phyloP scores from a whole-genome alignment of 345 rosid species.

The Melastoma malabathricum region DNA sequence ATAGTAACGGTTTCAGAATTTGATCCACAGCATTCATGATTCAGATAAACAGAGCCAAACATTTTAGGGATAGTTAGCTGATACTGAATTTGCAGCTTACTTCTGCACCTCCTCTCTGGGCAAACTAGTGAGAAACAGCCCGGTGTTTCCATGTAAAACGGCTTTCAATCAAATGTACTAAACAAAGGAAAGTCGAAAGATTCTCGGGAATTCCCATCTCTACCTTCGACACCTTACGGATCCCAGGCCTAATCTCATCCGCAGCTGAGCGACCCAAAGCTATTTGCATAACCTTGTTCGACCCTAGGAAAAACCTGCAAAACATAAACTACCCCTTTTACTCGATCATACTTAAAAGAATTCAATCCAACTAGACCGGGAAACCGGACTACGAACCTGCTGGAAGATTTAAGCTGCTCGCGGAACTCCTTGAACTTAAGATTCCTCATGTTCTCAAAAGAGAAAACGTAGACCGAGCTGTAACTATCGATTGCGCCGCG shows the following conservation, averaged over 20 bases:
- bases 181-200: too few species aligned
- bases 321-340: neutral
- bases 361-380: too few species aligned
- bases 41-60: too few species aligned
- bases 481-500: slow-evolving; percentile 53
- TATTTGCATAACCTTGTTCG: slow-evolving; percentile 94
- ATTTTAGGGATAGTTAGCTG: too few species aligned
- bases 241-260: slow-evolving; percentile 63
- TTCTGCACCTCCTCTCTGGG: slow-evolving; percentile 77
- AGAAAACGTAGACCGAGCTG: slow-evolving; percentile 53
- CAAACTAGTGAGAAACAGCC: slow-evolving; percentile 68
- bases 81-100: slow-evolving; percentile 15
- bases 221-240: slow-evolving; percentile 75
- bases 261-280: slow-evolving; percentile 81
- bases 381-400: slow-evolving; percentile 30
- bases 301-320: slow-evolving; percentile 75
- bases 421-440: slow-evolving; percentile 85
- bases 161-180: too few species aligned
- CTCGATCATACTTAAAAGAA: too few species aligned
- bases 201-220: too few species aligned
- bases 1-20: too few species aligned
- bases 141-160: slow-evolving; percentile 50
- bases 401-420: slow-evolving; percentile 58
- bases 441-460: slow-evolving; percentile 91
- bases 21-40: too few species aligned